A percentile compares a stretch with the other conserved stretches of the same genome.
Evolutionary conservation across 345 rosid species (phyloP).

Genomic region (Bruguiera sexangula): DNA sequence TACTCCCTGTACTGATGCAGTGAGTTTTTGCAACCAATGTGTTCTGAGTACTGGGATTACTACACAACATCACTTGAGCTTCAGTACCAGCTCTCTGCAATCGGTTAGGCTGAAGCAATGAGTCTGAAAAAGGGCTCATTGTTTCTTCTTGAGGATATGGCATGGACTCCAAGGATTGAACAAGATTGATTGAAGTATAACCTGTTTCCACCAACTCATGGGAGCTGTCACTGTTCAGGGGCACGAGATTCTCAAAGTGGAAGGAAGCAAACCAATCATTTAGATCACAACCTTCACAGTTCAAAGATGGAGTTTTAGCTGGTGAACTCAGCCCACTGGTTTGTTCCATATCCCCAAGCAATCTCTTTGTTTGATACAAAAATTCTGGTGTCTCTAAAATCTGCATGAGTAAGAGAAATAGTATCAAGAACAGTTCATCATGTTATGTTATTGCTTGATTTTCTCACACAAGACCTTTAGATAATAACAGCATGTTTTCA

Average conservation of each 20-base stretch:
- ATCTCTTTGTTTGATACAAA: slow-evolving; percentile 46
- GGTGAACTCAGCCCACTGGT: slow-evolving; percentile 18
- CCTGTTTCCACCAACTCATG: slow-evolving; percentile 39
- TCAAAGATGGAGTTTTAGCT: slow-evolving; percentile 32
- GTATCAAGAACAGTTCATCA: slow-evolving; percentile 4
- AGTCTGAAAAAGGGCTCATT: slow-evolving; percentile 15
- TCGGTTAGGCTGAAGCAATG: slow-evolving; percentile 1
- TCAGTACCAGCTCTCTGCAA: slow-evolving; percentile 5
- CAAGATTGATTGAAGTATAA: slow-evolving; percentile 31
- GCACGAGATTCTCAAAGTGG: slow-evolving; percentile 34
- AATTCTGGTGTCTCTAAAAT: slow-evolving; percentile 55
- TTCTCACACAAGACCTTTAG: too few relatives aligned
- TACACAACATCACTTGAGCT: slow-evolving; percentile 14
- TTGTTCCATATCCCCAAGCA: slow-evolving; percentile 34
- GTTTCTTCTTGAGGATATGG: slow-evolving; percentile 18
- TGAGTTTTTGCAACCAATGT: slow-evolving; percentile 21
- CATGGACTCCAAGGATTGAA: slow-evolving; percentile 12
- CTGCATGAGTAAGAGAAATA: slow-evolving; percentile 36
- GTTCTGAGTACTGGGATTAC: slow-evolving; percentile 7
- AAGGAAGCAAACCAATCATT: slow-evolving; percentile 58
- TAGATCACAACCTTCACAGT: slow-evolving; percentile 39
- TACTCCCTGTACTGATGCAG: slow-evolving; percentile 38
- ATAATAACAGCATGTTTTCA: too few relatives aligned
- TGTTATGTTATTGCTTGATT: too few relatives aligned
- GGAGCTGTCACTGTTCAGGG: slow-evolving; percentile 35